Conservation (phyloP, 2,329 filamentous ascomycete species). For the Epichloe gansuensis region DNA sequence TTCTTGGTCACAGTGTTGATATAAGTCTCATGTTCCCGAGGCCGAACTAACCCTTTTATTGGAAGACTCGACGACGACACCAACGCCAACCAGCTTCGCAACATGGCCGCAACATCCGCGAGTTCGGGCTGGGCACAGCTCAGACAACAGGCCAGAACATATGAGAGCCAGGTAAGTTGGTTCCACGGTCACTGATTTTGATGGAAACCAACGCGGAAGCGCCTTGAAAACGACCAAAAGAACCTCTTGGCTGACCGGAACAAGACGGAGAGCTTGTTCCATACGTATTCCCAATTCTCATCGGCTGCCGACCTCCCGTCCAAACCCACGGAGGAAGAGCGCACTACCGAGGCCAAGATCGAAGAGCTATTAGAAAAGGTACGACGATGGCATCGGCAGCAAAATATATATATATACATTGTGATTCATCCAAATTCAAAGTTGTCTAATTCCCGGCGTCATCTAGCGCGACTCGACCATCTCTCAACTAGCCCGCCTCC, state of each 20-base stretch:
- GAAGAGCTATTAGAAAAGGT: constrained; percentile 73
- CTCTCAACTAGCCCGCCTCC: constrained; percentile 69
- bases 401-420: not conserved
- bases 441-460: not conserved
- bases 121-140: constrained; percentile 80
- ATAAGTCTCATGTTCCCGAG: constrained; percentile 34
- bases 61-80: not conserved
- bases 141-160: constrained; percentile 75
- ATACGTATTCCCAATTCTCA: constrained; percentile 84
- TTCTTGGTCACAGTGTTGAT: constrained; percentile 99
- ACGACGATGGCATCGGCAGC: not conserved
- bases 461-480: constrained; percentile 67
- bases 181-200: not conserved
- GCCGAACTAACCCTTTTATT: not conserved
- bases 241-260: not conserved
- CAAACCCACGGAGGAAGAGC: constrained; percentile 77
- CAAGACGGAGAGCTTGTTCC: constrained; percentile 80
- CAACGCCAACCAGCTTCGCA: constrained; percentile 2
- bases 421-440: not conserved
- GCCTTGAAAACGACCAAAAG: not conserved
- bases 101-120: constrained; percentile 40
- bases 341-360: constrained; percentile 64
- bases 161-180: constrained; percentile 70
- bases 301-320: constrained; percentile 64
- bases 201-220: not conserved